These are phyloP conservation scores for Acrasis kona DNA, from an alignment of 78 protist genomes.

Conservation along the genomic window DNA sequence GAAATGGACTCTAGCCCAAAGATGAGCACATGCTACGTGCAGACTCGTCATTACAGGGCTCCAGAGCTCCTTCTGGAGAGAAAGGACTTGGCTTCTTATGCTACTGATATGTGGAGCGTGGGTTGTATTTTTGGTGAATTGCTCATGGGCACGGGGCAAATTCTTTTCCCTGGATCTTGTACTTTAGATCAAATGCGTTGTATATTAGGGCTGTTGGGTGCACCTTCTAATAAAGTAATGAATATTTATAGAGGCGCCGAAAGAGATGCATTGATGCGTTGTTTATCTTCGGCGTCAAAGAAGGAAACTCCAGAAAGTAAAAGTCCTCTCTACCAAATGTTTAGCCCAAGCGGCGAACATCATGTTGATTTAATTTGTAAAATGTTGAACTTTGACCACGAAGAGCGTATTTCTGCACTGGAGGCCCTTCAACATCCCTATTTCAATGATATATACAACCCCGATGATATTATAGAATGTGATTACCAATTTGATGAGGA, in stretches of 20 bases:
- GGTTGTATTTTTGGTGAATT: conserved; percentile 81
- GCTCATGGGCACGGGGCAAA: conserved; percentile 12
- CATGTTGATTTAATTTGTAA: conserved; percentile 69
- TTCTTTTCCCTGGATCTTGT: conserved; percentile 44
- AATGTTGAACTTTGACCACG: conserved; percentile 84
- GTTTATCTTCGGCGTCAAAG: neutral
- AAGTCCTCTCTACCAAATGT: neutral
- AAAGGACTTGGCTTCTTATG: conserved; percentile 31
- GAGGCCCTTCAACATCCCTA: conserved; percentile 67
- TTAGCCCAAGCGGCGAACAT: conserved; percentile 8
- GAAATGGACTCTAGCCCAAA: no score
- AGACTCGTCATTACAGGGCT: conserved; percentile 37
- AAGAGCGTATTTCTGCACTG: conserved; percentile 55
- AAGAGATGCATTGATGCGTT: neutral
- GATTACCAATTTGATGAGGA: no score
- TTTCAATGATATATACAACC: conserved; percentile 22
- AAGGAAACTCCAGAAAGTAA: neutral
- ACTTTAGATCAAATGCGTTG: conserved; percentile 54
- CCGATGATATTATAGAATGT: no score
- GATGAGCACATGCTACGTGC: conserved; percentile 43
- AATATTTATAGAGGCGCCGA: no score
- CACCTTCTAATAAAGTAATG: neutral
- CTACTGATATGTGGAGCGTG: conserved; percentile 65
- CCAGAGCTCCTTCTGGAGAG: conserved; percentile 44
- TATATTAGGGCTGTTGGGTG: no score